These are phyloP conservation scores for Annulohypoxylon nitens DNA, from an alignment of 495 filamentous ascomycete genomes.

Conservation along the genomic window DNA sequence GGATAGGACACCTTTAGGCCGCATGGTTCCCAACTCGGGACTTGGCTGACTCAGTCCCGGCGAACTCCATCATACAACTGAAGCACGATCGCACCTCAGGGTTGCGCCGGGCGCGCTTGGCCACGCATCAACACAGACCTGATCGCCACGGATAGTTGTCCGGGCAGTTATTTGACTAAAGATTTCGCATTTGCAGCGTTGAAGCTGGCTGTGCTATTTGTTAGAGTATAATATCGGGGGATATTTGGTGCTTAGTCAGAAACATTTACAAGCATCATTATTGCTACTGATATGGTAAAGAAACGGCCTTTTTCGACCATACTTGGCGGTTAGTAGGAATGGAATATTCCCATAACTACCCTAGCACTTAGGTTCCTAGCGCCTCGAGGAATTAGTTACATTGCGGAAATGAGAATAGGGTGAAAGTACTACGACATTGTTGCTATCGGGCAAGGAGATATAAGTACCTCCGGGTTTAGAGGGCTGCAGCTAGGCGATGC, in stretches of 20 bases:
- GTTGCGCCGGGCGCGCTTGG: not conserved
- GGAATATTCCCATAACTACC: conserved; percentile 10
- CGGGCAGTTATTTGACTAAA: not conserved
- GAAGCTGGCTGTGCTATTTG: not conserved
- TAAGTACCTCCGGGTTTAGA: not conserved
- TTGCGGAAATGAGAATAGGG: not conserved
- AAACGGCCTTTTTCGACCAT: not conserved
- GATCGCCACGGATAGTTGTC: not conserved
- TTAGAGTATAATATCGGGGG: not conserved
- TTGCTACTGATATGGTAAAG: not conserved
- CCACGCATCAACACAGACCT: not conserved
- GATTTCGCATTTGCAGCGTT: not conserved
- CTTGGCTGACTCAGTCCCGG: conserved; percentile 44
- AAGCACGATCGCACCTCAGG: not conserved
- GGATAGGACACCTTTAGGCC: conserved; percentile 60
- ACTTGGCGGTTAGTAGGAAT: conserved; percentile 10
- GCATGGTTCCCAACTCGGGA: conserved; percentile 49
- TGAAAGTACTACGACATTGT: not conserved
- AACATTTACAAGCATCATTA: not conserved
- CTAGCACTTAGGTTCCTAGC: not conserved
- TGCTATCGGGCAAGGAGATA: not conserved
- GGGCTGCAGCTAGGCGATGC: not conserved
- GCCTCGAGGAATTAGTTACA: conserved; percentile 16
- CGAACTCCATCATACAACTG: not conserved
- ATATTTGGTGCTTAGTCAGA: not conserved